Conservation (phyloP, 345 rosid species). For the Cardamine chenopodiifolia region DNA sequence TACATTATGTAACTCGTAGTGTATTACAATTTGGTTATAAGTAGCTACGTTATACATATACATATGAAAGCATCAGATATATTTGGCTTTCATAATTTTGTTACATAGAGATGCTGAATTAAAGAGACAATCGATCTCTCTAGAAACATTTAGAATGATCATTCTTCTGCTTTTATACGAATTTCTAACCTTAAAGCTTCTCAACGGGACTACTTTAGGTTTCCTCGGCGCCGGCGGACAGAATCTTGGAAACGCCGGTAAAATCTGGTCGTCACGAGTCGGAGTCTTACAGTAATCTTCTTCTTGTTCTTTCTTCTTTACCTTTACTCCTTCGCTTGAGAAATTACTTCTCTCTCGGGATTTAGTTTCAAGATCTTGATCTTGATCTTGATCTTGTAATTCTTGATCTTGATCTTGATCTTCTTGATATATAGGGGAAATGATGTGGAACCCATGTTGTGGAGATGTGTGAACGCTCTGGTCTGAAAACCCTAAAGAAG, state of each 20-base stretch:
- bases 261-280: conserved; percentile 51
- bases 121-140: conserved; percentile 60
- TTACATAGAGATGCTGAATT: conserved; percentile 48
- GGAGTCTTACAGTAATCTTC: conserved; percentile 55
- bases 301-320: conserved; percentile 28
- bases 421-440: conserved; percentile 18
- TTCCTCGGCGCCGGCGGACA: conserved; percentile 92
- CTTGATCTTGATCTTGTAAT: background rate
- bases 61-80: conserved; percentile 27
- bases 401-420: conserved; percentile 11
- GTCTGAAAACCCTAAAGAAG: conserved; percentile 33
- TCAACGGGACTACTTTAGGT: conserved; percentile 54
- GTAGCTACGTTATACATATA: conserved; percentile 29
- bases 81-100: conserved; percentile 59
- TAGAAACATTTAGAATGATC: conserved; percentile 60
- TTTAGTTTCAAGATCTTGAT: conserved; percentile 25
- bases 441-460: background rate
- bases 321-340: background rate
- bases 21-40: conserved; percentile 27
- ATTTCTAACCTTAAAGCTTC: conserved; percentile 40
- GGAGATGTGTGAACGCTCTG: conserved; percentile 7
- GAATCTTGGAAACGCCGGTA: conserved; percentile 41
- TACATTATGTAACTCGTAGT: conserved; percentile 18
- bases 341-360: background rate
- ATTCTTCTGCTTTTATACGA: conserved; percentile 35